Evolutionary conservation across 805 yeast species (phyloP).

Genomic region (Kazachstania viticola): DNA sequence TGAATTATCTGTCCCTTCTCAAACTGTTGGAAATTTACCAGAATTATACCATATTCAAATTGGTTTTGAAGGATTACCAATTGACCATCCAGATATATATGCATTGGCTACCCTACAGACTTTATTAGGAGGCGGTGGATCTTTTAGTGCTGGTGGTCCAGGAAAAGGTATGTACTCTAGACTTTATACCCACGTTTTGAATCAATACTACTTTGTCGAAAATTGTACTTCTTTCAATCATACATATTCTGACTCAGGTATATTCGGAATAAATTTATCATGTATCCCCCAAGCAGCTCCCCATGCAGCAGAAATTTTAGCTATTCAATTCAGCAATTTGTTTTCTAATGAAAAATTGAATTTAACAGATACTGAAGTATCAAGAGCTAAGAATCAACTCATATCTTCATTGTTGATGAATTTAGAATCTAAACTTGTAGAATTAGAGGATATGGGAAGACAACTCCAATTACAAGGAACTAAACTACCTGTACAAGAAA

Average conservation of each 20-base stretch:
- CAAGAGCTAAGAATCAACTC: slow-evolving; percentile 86
- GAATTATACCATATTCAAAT: slow-evolving; percentile 78
- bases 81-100: slow-evolving; percentile 75
- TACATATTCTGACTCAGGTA: slow-evolving; percentile 79
- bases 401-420: slow-evolving; percentile 84
- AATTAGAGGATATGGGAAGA: slow-evolving; percentile 89
- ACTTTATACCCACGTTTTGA: slow-evolving; percentile 80
- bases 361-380: slow-evolving; percentile 59
- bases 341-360: slow-evolving; percentile 48
- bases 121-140: slow-evolving; percentile 91
- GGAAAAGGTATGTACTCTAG: slow-evolving; percentile 98
- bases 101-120: slow-evolving; percentile 86
- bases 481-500: slow-evolving; percentile 64
- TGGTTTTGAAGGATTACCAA: slow-evolving; percentile 80
- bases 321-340: slow-evolving; percentile 44
- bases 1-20: slow-evolving; percentile 40
- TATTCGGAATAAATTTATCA: slow-evolving; percentile 79
- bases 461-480: slow-evolving; percentile 80
- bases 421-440: slow-evolving; percentile 85
- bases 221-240: slow-evolving; percentile 82
- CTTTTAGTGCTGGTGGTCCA: slow-evolving; percentile 97
- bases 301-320: slow-evolving; percentile 69
- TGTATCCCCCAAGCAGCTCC: slow-evolving; percentile 82
- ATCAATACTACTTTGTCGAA: slow-evolving; percentile 85
- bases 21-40: slow-evolving; percentile 52